phyloP scores from a whole-genome alignment of 2,329 filamentous ascomycete species.

The Coleophoma crateriformis region DNA sequence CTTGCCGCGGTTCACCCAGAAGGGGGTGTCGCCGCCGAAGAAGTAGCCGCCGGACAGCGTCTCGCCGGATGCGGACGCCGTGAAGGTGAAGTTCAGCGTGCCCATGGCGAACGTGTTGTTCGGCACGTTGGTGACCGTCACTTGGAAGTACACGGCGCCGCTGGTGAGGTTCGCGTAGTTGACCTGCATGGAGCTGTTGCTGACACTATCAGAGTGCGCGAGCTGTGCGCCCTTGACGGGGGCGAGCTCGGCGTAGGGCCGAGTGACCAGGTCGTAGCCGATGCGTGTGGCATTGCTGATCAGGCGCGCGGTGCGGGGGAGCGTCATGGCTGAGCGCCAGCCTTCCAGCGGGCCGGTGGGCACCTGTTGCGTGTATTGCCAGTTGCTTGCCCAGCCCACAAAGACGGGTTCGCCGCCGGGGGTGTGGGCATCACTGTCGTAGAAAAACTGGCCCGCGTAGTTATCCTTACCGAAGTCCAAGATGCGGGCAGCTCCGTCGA shows the following conservation, averaged over 20 bases:
- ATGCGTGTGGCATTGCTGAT: slow-evolving; percentile 39
- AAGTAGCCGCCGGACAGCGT: slow-evolving; percentile 42
- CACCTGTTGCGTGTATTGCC: slow-evolving; percentile 49
- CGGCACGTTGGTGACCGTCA: slow-evolving; percentile 40
- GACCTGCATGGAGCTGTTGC: slow-evolving; percentile 40
- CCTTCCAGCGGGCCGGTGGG: slow-evolving; percentile 46
- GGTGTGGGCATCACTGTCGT: slow-evolving; percentile 29
- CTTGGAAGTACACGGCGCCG: slow-evolving; percentile 47
- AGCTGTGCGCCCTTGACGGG: slow-evolving; percentile 41
- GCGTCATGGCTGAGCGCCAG: slow-evolving; percentile 46
- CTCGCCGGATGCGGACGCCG: slow-evolving; percentile 42
- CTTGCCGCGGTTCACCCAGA: slow-evolving; percentile 44
- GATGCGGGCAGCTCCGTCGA: slow-evolving; percentile 35
- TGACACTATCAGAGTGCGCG: slow-evolving; percentile 35
- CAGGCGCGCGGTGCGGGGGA: slow-evolving; percentile 48
- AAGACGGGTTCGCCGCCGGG: slow-evolving; percentile 26
- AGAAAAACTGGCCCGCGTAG: slow-evolving; percentile 53
- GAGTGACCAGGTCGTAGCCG: slow-evolving; percentile 36
- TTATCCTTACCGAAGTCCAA: slow-evolving; percentile 46
- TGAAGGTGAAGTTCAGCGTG: slow-evolving; percentile 47
- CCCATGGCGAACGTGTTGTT: slow-evolving; percentile 11
- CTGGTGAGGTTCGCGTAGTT: slow-evolving; percentile 45
- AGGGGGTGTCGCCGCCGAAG: slow-evolving; percentile 40
- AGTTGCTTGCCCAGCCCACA: slow-evolving; percentile 54
- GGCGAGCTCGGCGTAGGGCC: slow-evolving; percentile 18